Base-by-base conservation (phyloP, 371 early-diverging fungal species). In the Mucor indicus region DNA sequence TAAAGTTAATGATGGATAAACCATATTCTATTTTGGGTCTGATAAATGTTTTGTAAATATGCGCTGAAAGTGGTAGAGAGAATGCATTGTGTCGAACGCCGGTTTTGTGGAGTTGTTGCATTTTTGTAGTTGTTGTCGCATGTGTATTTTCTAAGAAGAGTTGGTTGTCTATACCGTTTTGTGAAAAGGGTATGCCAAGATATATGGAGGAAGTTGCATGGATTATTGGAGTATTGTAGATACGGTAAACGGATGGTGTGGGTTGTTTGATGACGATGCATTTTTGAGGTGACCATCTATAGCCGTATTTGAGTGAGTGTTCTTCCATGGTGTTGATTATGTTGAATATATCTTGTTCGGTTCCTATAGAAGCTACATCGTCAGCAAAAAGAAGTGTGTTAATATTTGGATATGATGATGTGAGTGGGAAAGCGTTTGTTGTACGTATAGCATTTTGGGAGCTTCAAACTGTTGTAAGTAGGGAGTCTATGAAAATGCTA, bases 241-340 rank as follows among this genome's bases (percentile, higher is more conserved):
- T 22, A 50, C 17, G 42, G 50, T 38, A 22, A 21, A 13, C 1
- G 3, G 51, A 23, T 46, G 27, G 0, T 50, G 10, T 11, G 2
- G 21, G 50, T 39, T 1, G 40, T 13, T 12, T 44, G 16, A 61
- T 17, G 9, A 61, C 24, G 12, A 36, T 45, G 21, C 46, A 57
- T 36, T 64, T 64, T 31, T 23, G 20, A 1, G 60, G 65, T 12
- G 25, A 51, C 61, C 66, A 66, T 5, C 61, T 48, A 35, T 60
- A 66, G 1, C 61, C 61, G 6, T 44, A 33, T 7, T 9, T 22
- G 20, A 16, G 11, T 0, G 55, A 55, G 31, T 55, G 55, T 9
- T 12, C 13, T 32, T 42, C 49, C 1, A 7, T 49, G 31, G 23
- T 60, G 61, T 19, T 32, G 29, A 29, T 50, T 53, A 7, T 8